phyloP scores from a whole-genome alignment of 306 rosid species.

The Trifolium subterraneum region DNA sequence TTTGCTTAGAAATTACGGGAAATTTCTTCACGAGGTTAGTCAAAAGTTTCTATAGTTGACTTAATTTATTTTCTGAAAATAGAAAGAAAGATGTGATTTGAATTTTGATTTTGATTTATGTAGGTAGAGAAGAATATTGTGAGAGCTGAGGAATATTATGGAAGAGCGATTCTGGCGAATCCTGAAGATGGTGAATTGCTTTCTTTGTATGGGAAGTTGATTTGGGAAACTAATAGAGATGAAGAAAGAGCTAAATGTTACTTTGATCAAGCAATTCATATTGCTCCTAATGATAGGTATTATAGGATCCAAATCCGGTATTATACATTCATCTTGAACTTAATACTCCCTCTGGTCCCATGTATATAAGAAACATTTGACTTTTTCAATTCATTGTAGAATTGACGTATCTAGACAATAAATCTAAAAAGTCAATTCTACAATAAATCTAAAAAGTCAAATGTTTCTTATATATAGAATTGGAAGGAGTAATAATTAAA shows the following conservation, averaged over 20 bases:
- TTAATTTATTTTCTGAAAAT: neutral
- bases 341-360: no score
- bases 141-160: constrained; percentile 76
- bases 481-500: no score
- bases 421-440: no score
- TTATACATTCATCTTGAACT: neutral
- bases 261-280: constrained; percentile 70
- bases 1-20: constrained; percentile 79
- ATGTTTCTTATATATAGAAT: no score
- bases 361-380: no score
- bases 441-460: no score
- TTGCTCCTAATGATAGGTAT: constrained; percentile 77
- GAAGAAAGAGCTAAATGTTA: constrained; percentile 66
- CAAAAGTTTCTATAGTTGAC: neutral
- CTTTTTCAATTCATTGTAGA: no score
- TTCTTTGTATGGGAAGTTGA: constrained; percentile 67
- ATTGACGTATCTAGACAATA: no score
- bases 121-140: constrained; percentile 62
- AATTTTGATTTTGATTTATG: constrained; percentile 3
- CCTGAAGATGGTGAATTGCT: constrained; percentile 83
- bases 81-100: neutral
- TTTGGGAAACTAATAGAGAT: constrained; percentile 81
- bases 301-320: no score
- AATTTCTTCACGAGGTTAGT: constrained; percentile 78
- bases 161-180: constrained; percentile 75